phyloP scores from a whole-genome alignment of 805 yeast species.

The Candida ortonii region DNA sequence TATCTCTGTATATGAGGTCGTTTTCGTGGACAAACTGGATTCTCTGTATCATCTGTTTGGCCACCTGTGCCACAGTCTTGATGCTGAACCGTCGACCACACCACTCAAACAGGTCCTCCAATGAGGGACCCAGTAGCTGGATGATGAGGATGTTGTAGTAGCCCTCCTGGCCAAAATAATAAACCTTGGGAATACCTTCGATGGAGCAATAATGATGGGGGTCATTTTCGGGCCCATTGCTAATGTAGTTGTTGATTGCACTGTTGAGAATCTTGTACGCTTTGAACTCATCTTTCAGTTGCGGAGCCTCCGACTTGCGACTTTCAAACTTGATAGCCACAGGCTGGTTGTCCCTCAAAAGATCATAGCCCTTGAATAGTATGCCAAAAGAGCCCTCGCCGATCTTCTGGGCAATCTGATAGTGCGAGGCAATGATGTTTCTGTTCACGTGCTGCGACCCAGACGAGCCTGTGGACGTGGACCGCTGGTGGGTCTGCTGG shows the following conservation, averaged over 20 bases:
- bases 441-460: constrained; percentile 20
- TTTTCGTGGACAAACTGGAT: constrained; percentile 74
- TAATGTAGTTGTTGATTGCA: constrained; percentile 35
- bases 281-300: constrained; percentile 74
- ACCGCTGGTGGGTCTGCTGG: constrained; percentile 16
- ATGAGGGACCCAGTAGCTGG: constrained; percentile 78
- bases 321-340: constrained; percentile 85
- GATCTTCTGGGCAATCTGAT: constrained; percentile 76
- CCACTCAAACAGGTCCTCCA: constrained; percentile 86
- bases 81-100: constrained; percentile 73
- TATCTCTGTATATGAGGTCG: constrained; percentile 75
- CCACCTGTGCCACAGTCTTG: constrained; percentile 70
- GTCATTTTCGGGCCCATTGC: constrained; percentile 26
- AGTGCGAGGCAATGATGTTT: constrained; percentile 55
- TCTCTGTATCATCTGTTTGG: constrained; percentile 73
- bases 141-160: constrained; percentile 74
- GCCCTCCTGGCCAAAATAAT: constrained; percentile 84
- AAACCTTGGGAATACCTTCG: constrained; percentile 77
- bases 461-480: constrained; percentile 20
- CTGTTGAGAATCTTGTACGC: constrained; percentile 71
- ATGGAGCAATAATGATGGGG: constrained; percentile 26
- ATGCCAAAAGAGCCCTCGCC: constrained; percentile 90
- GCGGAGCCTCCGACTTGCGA: constrained; percentile 79
- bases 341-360: constrained; percentile 54
- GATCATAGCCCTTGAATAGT: constrained; percentile 75